Evolutionary conservation across 768 basidiomycete genomes (phyloP), one percentile per base, ranked within the genome.

Genomic region (Coprinopsis strossmayeri): DNA sequence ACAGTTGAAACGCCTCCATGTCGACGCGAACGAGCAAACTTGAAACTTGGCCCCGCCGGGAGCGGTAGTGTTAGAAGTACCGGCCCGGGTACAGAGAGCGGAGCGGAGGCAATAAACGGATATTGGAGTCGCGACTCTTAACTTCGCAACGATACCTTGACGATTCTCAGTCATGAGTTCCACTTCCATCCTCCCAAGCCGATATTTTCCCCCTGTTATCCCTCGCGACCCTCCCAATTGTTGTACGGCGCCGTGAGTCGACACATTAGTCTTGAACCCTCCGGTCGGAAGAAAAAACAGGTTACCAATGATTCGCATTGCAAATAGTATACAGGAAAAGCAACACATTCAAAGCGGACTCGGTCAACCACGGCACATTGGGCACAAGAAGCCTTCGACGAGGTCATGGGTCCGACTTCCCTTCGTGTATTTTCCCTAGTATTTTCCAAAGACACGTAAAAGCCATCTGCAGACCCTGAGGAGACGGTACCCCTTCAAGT

Each of bases 1-100:
- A 79, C 11, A 96, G 65, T 54, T 86, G 87, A 64, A 98, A 98
- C 3, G 91, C 84, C 57, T 93, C 91, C 87, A 90, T 89, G 20
- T 27, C 15, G 23, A 39, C 10, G 49, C n/a, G n/a, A n/a, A n/a
- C n/a, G 18, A 35, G 11, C 17, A 47, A 20, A 18, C 21, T 43
- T 37, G 18, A 40, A 48, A 20, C 18, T 21, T 32, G 4, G 34
- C 7, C 10, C 27, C 5, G 15, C 5, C 5, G 5, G 18, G 28
- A 15, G 27, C 43, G 34, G 49, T n/a, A n/a, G n/a, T n/a, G n/a
- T n/a, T n/a, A n/a, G n/a, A n/a, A n/a, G n/a, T n/a, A n/a, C n/a
- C n/a, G n/a, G n/a, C n/a, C n/a, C n/a, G n/a, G n/a, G n/a, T n/a
- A n/a, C n/a, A n/a, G n/a, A n/a, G n/a, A n/a, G n/a, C n/a, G n/a